Base-by-base conservation (phyloP, 2,329 filamentous ascomycete genomes). In the Colletotrichum lupini region DNA sequence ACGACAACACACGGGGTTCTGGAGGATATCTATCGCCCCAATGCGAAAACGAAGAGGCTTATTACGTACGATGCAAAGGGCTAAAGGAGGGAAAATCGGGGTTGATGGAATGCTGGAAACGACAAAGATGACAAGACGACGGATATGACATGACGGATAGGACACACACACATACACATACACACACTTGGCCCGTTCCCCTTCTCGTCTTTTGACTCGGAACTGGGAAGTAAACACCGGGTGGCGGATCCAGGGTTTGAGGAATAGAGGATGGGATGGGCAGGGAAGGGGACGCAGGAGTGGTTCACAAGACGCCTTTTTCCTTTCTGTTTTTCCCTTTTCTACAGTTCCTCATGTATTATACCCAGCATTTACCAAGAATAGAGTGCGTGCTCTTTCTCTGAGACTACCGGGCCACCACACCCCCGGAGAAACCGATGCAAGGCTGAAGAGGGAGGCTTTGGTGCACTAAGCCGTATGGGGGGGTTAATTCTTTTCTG, bases 311-410 rank as follows among this genome's bases (percentile, higher is more conserved):
- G n/a, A 19, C 30, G 8, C 6, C 19, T 63, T 57, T 57, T 49
- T 52, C 3, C 60, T 56, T 60, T 70, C 32, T 30, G 60, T 60
- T 66, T 66, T 30, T 4, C 30, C 30, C 2, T 67, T 60, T 66
- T 70, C 46, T 37, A 58, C 61, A 66, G 16, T 70, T 66, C 56
- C 35, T 28, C 60, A n/a, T 73, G 67, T 73, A 66, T 61, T 70
- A 73, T 73, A 73, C 70, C 70, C 70, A 26, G 67, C 60, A 70
- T 61, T 24, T 61, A 73, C 46, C 70, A 70, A 70, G 60, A 70
- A 73, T 66, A 70, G 67, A 73, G 28, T 55, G 30, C 24, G 49
- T 68, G 52, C 60, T 52, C 26, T 37, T 42, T 12, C 14, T 6
- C 19, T 16, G n/a, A 60, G 55, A 22, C 35, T 56, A 24, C 8